Conservation (phyloP, 495 filamentous ascomycete species). For the Xylaria castorea region DNA sequence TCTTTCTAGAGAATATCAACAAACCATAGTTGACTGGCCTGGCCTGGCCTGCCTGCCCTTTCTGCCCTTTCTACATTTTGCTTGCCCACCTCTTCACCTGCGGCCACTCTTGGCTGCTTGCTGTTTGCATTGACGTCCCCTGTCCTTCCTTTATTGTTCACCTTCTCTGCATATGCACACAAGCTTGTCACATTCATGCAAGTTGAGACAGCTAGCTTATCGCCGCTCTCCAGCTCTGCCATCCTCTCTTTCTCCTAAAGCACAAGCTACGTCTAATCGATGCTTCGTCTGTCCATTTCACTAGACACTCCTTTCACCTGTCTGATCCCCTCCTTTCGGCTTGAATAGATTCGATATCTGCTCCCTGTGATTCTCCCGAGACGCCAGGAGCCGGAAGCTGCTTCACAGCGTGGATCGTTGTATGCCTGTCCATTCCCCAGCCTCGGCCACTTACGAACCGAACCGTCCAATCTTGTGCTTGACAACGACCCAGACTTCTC, state of each 20-base stretch:
- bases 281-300: constrained; percentile 19
- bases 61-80: constrained; percentile 10
- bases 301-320: constrained; percentile 31
- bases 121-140: constrained; percentile 42
- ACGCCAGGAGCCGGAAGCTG: constrained; percentile 2
- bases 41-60: background rate
- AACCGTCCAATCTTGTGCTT: background rate
- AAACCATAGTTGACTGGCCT: constrained; percentile 28
- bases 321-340: background rate
- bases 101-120: constrained; percentile 7
- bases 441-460: background rate
- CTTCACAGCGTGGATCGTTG: constrained; percentile 24
- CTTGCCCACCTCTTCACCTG: constrained; percentile 26
- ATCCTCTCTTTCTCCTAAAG: constrained; percentile 29
- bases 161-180: constrained; percentile 29
- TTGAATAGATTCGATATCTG: constrained; percentile 3
- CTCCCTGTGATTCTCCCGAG: background rate
- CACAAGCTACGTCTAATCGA: constrained; percentile 26
- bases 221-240: constrained; percentile 26
- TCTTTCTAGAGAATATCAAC: constrained; percentile 28
- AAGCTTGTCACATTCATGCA: constrained; percentile 35
- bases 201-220: constrained; percentile 24
- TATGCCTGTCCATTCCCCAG: constrained; percentile 6
- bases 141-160: constrained; percentile 39
- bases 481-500: constrained; percentile 1